Evolutionary conservation across 1,284 basidiomycete genomes (phyloP).

Genomic region (Marasmius tenuissimus): DNA sequence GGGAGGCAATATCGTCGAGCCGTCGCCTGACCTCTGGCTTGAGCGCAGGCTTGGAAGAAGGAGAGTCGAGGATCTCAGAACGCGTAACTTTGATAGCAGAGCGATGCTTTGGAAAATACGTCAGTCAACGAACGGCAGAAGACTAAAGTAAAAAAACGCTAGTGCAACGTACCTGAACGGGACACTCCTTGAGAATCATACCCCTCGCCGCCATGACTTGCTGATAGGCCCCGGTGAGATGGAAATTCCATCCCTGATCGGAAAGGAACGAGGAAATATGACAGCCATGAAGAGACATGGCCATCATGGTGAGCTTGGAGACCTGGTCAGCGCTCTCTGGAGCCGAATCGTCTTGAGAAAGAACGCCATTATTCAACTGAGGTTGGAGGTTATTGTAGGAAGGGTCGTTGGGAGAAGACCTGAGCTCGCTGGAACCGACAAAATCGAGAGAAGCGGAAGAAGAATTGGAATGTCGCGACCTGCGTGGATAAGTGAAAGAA

Average conservation of each 20-base stretch:
- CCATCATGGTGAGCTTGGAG: conserved; percentile 79
- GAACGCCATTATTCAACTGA: conserved; percentile 41
- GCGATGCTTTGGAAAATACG: conserved; percentile 56
- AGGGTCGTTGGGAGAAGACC: conserved; percentile 40
- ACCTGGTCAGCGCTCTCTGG: conserved; percentile 67
- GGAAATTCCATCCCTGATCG: conserved; percentile 85
- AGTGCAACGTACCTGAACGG: conserved; percentile 64
- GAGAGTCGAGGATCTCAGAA: conserved; percentile 89
- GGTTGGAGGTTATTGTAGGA: conserved; percentile 37
- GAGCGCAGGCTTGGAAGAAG: conserved; percentile 78
- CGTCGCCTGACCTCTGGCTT: conserved; percentile 86
- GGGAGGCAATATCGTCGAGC: conserved; percentile 90
- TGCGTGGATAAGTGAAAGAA: conserved; percentile 85
- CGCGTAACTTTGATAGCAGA: conserved; percentile 87
- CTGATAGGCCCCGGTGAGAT: conserved; percentile 88
- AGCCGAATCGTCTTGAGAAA: conserved; percentile 43
- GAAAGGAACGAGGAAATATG: conserved; percentile 79
- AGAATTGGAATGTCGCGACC: conserved; percentile 65
- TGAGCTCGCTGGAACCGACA: conserved; percentile 44
- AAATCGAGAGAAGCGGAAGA: conserved; percentile 66
- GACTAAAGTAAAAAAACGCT: conserved; percentile 10
- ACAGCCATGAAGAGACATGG: conserved; percentile 79
- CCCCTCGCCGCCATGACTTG: conserved; percentile 92
- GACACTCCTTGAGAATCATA: conserved; percentile 86
- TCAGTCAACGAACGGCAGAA: conserved; percentile 9